phyloP scores from a whole-genome alignment of 2,329 filamentous ascomycete species.

The Venturia effusa region DNA sequence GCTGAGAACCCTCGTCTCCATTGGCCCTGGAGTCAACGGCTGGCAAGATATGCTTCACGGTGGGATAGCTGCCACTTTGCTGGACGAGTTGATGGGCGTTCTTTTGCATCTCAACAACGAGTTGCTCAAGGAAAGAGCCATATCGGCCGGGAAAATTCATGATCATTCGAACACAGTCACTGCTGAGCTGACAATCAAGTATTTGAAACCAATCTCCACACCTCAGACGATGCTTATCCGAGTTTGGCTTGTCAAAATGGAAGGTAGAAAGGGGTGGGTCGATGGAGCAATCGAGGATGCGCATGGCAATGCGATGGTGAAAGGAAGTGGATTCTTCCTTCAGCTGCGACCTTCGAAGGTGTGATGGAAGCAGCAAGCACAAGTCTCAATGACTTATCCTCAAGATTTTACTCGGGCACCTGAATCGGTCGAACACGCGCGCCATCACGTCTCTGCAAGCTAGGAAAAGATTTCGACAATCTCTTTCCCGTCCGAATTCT shows the following conservation, averaged over 20 bases:
- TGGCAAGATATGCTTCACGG: slow-evolving; percentile 44
- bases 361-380: not conserved
- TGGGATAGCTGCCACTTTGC: slow-evolving; percentile 44
- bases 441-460: too few relatives aligned
- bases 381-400: not conserved
- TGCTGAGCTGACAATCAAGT: slow-evolving; percentile 3
- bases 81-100: slow-evolving; percentile 48
- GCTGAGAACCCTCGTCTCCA: slow-evolving; percentile 23
- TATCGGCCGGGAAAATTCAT: not conserved
- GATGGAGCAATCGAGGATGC: slow-evolving; percentile 3
- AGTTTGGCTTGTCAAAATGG: slow-evolving; percentile 1
- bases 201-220: not conserved
- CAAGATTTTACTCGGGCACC: not conserved
- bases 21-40: slow-evolving; percentile 45
- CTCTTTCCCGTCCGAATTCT: too few relatives aligned
- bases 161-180: not conserved
- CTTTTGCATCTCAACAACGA: slow-evolving; percentile 10
- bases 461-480: too few relatives aligned
- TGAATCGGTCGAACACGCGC: not conserved
- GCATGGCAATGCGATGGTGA: not conserved
- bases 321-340: not conserved
- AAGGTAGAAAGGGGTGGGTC: slow-evolving; percentile 2
- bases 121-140: slow-evolving; percentile 11
- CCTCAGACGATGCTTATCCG: not conserved
- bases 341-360: not conserved